These are phyloP conservation scores for Myriosclerotinia duriaeana DNA, from an alignment of 2,329 filamentous ascomycete species.

Conservation along the genomic window DNA sequence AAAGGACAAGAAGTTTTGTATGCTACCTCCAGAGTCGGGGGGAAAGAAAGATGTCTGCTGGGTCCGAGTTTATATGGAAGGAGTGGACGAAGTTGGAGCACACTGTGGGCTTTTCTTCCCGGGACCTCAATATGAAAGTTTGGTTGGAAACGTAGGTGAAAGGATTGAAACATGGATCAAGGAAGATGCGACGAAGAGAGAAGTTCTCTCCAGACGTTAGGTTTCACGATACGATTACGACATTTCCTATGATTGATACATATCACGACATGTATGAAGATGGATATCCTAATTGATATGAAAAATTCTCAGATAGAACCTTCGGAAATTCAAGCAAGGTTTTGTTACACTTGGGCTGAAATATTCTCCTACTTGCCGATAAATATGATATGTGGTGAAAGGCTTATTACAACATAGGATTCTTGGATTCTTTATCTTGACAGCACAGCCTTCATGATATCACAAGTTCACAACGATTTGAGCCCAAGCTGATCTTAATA, in stretches of 20 bases:
- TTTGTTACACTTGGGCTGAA: slow-evolving; percentile 15
- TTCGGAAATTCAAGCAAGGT: no score
- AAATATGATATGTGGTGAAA: slow-evolving; percentile 7
- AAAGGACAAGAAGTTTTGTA: slow-evolving; percentile 68
- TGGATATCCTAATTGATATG: background rate
- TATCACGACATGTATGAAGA: background rate
- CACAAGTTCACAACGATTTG: no score
- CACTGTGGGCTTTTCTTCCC: slow-evolving; percentile 80
- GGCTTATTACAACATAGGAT: background rate
- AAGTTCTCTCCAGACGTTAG: slow-evolving; percentile 23
- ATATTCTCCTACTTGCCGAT: slow-evolving; percentile 6
- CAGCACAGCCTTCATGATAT: background rate
- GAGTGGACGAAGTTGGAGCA: slow-evolving; percentile 80
- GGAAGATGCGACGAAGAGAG: slow-evolving; percentile 51
- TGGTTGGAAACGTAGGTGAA: slow-evolving; percentile 73
- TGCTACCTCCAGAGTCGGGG: slow-evolving; percentile 57
- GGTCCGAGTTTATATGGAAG: slow-evolving; percentile 77
- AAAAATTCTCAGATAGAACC: background rate
- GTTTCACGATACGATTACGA: background rate
- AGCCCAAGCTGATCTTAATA: no score
- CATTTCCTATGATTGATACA: background rate
- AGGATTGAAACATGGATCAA: slow-evolving; percentile 69
- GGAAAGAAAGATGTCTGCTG: slow-evolving; percentile 68
- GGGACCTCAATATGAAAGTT: slow-evolving; percentile 68
- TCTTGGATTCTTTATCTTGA: background rate